Conservation (phyloP, 2,329 filamentous ascomycete genomes). For the Huntiella abstrusa region DNA sequence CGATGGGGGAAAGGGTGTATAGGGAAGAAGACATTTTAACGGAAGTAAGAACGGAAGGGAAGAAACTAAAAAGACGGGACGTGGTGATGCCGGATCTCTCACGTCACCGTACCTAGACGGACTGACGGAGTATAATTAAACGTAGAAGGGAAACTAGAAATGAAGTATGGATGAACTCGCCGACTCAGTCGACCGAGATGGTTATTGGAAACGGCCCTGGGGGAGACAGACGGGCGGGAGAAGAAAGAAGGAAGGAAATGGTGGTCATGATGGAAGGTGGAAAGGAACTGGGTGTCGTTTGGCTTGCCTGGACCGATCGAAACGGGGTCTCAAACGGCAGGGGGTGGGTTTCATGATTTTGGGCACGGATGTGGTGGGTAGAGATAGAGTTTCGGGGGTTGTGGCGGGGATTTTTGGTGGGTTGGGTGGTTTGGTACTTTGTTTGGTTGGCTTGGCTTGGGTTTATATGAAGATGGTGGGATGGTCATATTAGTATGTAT, state of each 20-base stretch:
- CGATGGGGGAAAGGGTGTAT: not conserved
- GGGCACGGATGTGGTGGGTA: too few species aligned
- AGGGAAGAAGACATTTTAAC: slow-evolving; percentile 5
- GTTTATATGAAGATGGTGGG: too few species aligned
- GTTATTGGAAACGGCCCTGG: not conserved
- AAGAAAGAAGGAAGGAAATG: not conserved
- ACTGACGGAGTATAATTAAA: slow-evolving; percentile 1
- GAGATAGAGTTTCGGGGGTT: too few species aligned
- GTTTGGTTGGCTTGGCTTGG: too few species aligned
- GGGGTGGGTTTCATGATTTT: too few species aligned
- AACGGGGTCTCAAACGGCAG: too few species aligned
- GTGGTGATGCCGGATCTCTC: slow-evolving; percentile 10
- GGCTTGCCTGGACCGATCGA: too few species aligned
- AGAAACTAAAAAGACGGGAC: not conserved
- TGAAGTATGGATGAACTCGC: not conserved
- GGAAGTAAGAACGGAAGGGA: not conserved
- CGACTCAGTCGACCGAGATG: too few species aligned
- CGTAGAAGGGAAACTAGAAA: not conserved
- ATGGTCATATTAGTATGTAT: too few species aligned
- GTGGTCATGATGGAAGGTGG: not conserved
- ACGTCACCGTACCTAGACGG: slow-evolving; percentile 8
- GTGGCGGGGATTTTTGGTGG: too few species aligned
- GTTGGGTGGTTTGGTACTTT: too few species aligned
- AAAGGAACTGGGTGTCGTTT: too few species aligned
- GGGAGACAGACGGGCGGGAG: not conserved